Conservation (phyloP, 228 moss, liverwort and hornwort species). For the Sphagnum magellanicum region DNA sequence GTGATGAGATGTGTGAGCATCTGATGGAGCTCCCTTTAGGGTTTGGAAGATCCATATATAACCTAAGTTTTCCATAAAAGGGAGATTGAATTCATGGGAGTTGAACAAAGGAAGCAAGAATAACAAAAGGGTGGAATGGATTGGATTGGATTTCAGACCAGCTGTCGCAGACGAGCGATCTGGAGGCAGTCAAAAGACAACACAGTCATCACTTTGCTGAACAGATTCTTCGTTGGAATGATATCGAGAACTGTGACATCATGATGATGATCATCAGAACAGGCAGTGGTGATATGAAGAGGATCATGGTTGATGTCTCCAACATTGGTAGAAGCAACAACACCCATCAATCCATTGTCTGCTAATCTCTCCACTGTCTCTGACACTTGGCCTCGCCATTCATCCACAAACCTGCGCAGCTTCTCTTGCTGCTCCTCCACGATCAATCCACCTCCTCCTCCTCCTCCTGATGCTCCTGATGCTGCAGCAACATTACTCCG, state of each 20-base stretch:
- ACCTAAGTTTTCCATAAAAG: too few relatives aligned
- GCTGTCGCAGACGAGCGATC: constrained; percentile 45
- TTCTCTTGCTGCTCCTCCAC: constrained; percentile 93
- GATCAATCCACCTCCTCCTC: constrained; percentile 27
- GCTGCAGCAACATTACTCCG: too few relatives aligned
- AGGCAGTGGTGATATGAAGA: constrained; percentile 40
- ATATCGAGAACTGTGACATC: constrained; percentile 46
- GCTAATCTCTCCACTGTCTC: constrained; percentile 51
- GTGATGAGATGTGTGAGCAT: too few relatives aligned
- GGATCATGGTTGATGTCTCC: constrained; percentile 65
- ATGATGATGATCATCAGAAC: constrained; percentile 19
- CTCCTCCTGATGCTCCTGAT: too few relatives aligned
- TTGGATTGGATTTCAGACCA: constrained; percentile 13
- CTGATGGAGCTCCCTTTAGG: too few relatives aligned
- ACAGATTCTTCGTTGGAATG: constrained; percentile 42
- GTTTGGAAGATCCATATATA: too few relatives aligned
- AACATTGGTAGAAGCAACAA: constrained; percentile 57
- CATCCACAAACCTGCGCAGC: constrained; percentile 94
- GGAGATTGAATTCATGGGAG: too few relatives aligned
- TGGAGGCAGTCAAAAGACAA: constrained; percentile 81
- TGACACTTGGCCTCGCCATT: constrained; percentile 82
- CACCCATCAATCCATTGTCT: constrained; percentile 28
- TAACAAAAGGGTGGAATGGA: too few relatives aligned
- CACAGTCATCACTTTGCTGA: constrained; percentile 70
- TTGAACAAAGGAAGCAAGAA: too few relatives aligned